These are phyloP conservation scores for Carex littledalei DNA, from an alignment of 176 grass and related monocot species.

Conservation along the genomic window DNA sequence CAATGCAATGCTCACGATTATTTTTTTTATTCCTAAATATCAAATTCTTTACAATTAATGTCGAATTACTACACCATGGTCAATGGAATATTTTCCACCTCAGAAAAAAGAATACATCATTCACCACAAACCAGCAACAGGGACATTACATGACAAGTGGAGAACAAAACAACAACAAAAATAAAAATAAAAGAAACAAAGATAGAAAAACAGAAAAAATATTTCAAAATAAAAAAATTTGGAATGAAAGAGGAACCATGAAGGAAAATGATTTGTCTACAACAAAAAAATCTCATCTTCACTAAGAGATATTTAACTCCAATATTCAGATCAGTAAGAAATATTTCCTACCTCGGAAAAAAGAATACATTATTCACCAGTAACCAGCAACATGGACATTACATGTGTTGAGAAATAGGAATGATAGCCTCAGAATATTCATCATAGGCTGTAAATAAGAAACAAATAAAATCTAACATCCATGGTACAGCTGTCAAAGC, in stretches of 20 bases:
- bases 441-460: too few relatives aligned
- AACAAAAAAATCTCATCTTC: neutral
- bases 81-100: too few relatives aligned
- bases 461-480: too few relatives aligned
- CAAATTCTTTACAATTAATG: neutral
- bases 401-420: too few relatives aligned
- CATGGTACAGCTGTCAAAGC: too few relatives aligned
- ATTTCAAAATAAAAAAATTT: neutral
- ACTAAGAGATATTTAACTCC: neutral
- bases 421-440: too few relatives aligned
- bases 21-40: neutral
- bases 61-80: neutral
- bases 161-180: neutral
- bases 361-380: too few relatives aligned
- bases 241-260: neutral
- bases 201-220: neutral
- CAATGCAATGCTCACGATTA: neutral
- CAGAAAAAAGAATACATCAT: too few relatives aligned
- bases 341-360: too few relatives aligned
- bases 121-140: neutral
- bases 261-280: neutral
- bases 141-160: neutral
- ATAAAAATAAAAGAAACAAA: neutral
- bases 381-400: too few relatives aligned
- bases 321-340: neutral